Base-by-base conservation (phyloP, 106 monocot species). In the Dioscorea alata region DNA sequence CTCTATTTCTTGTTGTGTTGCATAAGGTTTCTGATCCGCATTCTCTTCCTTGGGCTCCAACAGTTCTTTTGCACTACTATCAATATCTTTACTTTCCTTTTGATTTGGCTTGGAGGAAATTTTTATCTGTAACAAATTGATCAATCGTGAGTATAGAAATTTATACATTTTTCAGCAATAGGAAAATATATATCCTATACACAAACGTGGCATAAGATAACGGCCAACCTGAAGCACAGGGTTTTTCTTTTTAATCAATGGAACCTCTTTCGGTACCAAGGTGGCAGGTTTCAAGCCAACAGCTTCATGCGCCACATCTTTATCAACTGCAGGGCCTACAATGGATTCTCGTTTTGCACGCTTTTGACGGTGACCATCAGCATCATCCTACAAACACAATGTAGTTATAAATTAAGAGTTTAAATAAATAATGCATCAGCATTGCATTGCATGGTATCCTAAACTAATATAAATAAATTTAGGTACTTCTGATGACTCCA, bases 201-300 rank as follows among this genome's bases (percentile, higher is more conserved):
- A 25, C 20, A 20, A 22, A 2, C 14, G 4, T 23, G 10, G 61
- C 19, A 74, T 20, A 21, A 50, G 59, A 14, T 31, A 14, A 60
- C 2, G 42, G 42, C 6, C 42, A 59, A 93, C 97, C 92, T 99
- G 84, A 21, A 97, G 71, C 32, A 99, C 71, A 19, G 85, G 79
- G 18, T 87, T 87, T 87, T 90, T 99, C 90, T 90, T 99, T 76
- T 88, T 93, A 74, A 99, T 90, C 33, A 93, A 12, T 15, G 78
- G 92, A 69, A 92, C 75, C 61, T 99, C 92, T 75, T 90, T 99
- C 59, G 99, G 93, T 73, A 87, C 88, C 78, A 96, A 82, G 19
- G 69, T 48, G 66, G 64, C 76, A 70, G 79, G 85, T 76, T 90
- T 93, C 73, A 99, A 50, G 66, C 92, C 97, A 59, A 99, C 97